Conservation (phyloP, 2,329 filamentous ascomycete species). For the Calonectria ilicicola region DNA sequence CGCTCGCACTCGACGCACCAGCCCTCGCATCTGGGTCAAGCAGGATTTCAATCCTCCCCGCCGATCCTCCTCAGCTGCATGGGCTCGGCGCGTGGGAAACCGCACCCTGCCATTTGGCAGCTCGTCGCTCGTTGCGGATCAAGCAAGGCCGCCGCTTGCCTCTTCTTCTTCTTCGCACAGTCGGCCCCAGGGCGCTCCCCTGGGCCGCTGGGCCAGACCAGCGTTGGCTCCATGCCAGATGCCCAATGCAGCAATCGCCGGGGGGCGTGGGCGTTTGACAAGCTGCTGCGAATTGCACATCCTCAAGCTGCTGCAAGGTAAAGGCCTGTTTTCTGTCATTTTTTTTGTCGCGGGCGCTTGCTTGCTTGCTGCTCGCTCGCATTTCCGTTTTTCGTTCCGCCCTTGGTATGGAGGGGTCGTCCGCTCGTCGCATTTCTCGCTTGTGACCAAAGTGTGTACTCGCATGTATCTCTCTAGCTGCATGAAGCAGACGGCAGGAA, state of each 20-base stretch:
- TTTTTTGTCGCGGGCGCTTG: neutral
- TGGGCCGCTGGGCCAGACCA: neutral
- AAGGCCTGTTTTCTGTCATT: neutral
- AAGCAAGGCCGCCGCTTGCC: neutral
- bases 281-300: neutral
- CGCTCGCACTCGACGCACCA: neutral
- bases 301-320: neutral
- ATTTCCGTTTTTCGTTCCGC: conserved; percentile 4
- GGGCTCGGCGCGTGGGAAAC: neutral
- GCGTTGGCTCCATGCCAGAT: neutral
- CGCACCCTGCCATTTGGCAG: neutral
- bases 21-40: neutral
- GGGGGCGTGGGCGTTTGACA: neutral
- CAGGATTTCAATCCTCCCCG: conserved; percentile 19
- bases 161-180: neutral
- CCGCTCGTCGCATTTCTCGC: neutral
- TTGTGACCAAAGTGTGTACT: neutral
- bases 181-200: conserved; percentile 4
- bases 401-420: neutral
- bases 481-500: neutral
- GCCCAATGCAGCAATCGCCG: neutral
- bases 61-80: conserved; percentile 13
- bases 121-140: neutral
- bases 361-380: too few species aligned
- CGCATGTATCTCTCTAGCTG: conserved; percentile 1